Evolutionary conservation across 495 filamentous ascomycete species (phyloP).

Genomic region (Penicillium crystallinum): DNA sequence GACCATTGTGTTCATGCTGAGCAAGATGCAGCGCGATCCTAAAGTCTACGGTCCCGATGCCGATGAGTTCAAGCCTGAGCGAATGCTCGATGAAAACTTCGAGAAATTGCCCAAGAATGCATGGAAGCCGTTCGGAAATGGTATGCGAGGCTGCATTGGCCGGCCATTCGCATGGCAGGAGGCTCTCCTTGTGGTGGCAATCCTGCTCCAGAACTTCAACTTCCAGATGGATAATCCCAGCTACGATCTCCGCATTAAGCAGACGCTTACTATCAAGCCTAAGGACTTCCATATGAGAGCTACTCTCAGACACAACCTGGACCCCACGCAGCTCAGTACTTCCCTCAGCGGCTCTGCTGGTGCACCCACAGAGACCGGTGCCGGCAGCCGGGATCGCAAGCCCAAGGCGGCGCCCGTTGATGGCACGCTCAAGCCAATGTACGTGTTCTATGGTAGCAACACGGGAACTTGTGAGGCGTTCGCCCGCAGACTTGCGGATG

Average conservation of each 20-base stretch:
- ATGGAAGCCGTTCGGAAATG: conserved; percentile 61
- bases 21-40: conserved; percentile 62
- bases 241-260: conserved; percentile 57
- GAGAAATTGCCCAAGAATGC: conserved; percentile 51
- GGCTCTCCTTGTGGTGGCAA: conserved; percentile 47
- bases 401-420: conserved; percentile 10
- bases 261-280: conserved; percentile 74
- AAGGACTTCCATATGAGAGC: conserved; percentile 68
- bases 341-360: conserved; percentile 33
- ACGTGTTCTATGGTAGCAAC: conserved; percentile 70
- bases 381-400: conserved; percentile 20
- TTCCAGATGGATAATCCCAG: conserved; percentile 52
- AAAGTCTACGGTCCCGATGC: conserved; percentile 58
- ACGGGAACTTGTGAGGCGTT: conserved; percentile 71
- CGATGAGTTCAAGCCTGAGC: conserved; percentile 58
- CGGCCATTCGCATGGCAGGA: conserved; percentile 67
- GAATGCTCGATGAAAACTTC: conserved; percentile 61
- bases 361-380: conserved; percentile 6
- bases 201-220: conserved; percentile 57
- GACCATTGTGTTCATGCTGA: conserved; percentile 49
- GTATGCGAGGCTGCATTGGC: conserved; percentile 62
- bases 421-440: conserved; percentile 43
- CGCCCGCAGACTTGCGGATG: conserved; percentile 55
- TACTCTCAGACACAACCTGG: conserved; percentile 51
- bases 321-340: conserved; percentile 53